phyloP scores from a whole-genome alignment of 306 rosid species.

The Cajanus cajan region DNA sequence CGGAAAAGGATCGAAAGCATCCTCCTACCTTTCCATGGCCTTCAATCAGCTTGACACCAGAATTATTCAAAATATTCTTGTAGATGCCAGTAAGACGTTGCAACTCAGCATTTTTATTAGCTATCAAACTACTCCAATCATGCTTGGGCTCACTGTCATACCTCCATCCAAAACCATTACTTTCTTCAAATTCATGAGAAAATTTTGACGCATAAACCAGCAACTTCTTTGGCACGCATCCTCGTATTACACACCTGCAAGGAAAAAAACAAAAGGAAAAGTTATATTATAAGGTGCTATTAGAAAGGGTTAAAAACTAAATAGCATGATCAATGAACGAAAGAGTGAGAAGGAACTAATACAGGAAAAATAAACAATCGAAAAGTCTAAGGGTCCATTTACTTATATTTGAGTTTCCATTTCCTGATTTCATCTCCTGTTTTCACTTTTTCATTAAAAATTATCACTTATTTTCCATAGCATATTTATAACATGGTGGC shows the following conservation, averaged over 20 bases:
- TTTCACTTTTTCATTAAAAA: too few species aligned
- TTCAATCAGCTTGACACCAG: constrained; percentile 73
- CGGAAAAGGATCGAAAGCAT: constrained; percentile 7
- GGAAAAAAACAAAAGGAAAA: not conserved
- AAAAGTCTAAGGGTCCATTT: not conserved
- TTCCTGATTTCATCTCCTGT: too few species aligned
- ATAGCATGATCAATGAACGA: not conserved
- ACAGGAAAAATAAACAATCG: not conserved
- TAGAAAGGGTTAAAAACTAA: not conserved
- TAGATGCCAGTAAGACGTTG: constrained; percentile 89
- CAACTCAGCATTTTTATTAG: constrained; percentile 96
- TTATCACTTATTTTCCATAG: too few species aligned
- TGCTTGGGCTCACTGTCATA: constrained; percentile 86
- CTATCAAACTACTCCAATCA: constrained; percentile 89
- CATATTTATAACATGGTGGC: too few species aligned
- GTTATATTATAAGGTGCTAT: not conserved
- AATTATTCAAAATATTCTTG: constrained; percentile 66
- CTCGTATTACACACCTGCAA: constrained; percentile 89
- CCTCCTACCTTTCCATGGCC: constrained; percentile 88
- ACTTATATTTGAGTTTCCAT: too few species aligned
- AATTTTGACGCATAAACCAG: constrained; percentile 77
- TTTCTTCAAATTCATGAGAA: constrained; percentile 94
- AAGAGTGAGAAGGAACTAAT: not conserved
- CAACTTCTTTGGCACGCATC: constrained; percentile 96
- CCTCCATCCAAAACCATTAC: constrained; percentile 91